Evolutionary conservation across 2,329 filamentous ascomycete species (phyloP), one percentile per base, ranked within the genome.

Genomic region (Sclerotinia spermophila): DNA sequence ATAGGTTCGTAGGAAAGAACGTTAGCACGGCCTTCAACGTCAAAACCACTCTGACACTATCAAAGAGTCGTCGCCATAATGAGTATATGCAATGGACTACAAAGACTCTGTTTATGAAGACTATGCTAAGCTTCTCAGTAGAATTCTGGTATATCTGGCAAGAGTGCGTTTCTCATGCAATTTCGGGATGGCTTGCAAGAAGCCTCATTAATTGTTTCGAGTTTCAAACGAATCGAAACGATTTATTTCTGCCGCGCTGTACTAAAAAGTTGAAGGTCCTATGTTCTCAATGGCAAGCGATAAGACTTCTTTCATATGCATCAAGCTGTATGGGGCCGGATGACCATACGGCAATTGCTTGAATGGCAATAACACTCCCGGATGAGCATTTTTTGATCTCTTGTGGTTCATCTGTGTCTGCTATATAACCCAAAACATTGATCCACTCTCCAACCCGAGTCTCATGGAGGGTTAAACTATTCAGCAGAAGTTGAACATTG

Each of bases 381-480:
- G 30, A 48, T 24, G 55, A 15, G 58, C n/a, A n/a, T n/a, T n/a
- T 35, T 19, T 27, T 27, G n/a, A 71, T 42, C 48, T 67, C 71
- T 42, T 53, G 70, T 53, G 69, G 44, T 13, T 48, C 44, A 72
- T 72, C 68, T 42, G 33, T 33, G 10, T 66, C 45, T 55, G 83
- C 85, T 68, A 94, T 83, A 79, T 96, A 96, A 8, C 94, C 95
- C 74, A 97, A 87, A 5, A 97, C 85, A 79, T 97, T 97, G 65
- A 97, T 81, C 94, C 94, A 97, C 72, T 90, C 86, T n/a, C 95
- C 95, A 38, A 91, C 82, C 66, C 89, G 85, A 67, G 91, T 85
- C 66, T 92, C 84, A 70, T 89, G 85, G 33, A 85, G 81, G 30
- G 86, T 87, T 71, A 96, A 81, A 15, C 82, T 85, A 76, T 89